These are phyloP conservation scores for Sarcomyxa edulis DNA, from an alignment of 768 basidiomycete genomes.

Conservation along the genomic window DNA sequence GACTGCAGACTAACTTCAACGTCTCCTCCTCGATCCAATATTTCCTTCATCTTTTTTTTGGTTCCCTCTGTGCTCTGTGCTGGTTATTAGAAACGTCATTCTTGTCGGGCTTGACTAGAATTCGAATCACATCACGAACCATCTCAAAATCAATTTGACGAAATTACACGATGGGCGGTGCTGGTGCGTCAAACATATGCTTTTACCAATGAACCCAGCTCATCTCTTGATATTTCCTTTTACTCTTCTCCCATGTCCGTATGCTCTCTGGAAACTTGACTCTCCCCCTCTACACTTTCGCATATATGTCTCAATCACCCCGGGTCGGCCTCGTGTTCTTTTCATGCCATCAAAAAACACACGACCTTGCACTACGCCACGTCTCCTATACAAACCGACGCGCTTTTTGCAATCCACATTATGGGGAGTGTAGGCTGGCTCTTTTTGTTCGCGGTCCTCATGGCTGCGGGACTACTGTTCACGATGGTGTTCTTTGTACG, in stretches of 20 bases:
- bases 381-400: not conserved
- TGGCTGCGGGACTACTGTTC: constrained; percentile 92
- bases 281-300: not conserved
- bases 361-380: not conserved
- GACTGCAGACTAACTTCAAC: too few species aligned
- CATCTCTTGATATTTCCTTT: too few species aligned
- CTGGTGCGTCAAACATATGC: constrained; percentile 39
- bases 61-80: too few species aligned
- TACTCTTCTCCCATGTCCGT: too few species aligned
- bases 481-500: constrained; percentile 99
- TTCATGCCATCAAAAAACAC: too few species aligned
- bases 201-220: too few species aligned
- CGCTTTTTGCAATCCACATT: constrained; percentile 6
- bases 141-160: constrained; percentile 4
- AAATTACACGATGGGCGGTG: constrained; percentile 31
- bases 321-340: constrained; percentile 2
- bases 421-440: constrained; percentile 85
- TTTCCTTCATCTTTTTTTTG: too few species aligned
- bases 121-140: too few species aligned
- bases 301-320: not conserved
- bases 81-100: too few species aligned
- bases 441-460: constrained; percentile 93
- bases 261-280: too few species aligned
- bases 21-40: too few species aligned
- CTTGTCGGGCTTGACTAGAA: too few species aligned